Evolutionary conservation across 257 asterid genomes (phyloP).

Genomic region (Schizonepeta tenuifolia): DNA sequence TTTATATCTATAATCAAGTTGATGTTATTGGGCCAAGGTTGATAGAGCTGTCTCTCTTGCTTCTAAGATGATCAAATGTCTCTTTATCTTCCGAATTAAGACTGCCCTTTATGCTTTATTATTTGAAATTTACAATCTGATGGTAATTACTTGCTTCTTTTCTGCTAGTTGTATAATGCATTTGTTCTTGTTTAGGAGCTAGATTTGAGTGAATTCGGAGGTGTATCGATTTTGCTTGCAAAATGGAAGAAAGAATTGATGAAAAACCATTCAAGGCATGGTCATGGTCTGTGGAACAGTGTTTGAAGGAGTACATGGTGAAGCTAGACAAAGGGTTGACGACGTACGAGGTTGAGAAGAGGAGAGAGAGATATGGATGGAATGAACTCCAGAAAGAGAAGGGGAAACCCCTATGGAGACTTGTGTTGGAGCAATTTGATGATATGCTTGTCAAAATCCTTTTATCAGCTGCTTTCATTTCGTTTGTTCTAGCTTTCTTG

Average conservation of each 20-base stretch:
- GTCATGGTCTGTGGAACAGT: slow-evolving; percentile 74
- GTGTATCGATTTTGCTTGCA: slow-evolving; percentile 21
- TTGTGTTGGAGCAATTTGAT: slow-evolving; percentile 76
- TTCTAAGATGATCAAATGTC: slow-evolving; percentile 10
- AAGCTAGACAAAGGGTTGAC: slow-evolving; percentile 72
- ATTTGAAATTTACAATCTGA: not conserved
- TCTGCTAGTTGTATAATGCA: not conserved
- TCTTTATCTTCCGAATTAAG: slow-evolving; percentile 8
- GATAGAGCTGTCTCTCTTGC: not conserved
- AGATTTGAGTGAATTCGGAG: slow-evolving; percentile 39
- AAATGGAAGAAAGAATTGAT: slow-evolving; percentile 45
- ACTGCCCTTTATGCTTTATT: not conserved
- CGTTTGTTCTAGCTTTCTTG: slow-evolving; percentile 67
- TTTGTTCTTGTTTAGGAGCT: slow-evolving; percentile 30
- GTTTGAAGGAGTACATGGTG: slow-evolving; percentile 68
- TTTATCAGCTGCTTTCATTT: slow-evolving; percentile 70
- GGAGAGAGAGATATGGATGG: slow-evolving; percentile 63
- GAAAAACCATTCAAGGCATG: slow-evolving; percentile 67
- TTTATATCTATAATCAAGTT: not conserved
- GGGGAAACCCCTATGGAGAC: slow-evolving; percentile 76
- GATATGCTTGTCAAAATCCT: slow-evolving; percentile 80
- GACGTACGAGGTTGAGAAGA: slow-evolving; percentile 61
- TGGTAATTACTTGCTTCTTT: slow-evolving; percentile 17
- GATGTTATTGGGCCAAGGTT: not conserved
- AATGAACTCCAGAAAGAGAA: slow-evolving; percentile 77